Base-by-base conservation (phyloP, 306 rosid species). In the Prunus davidiana region DNA sequence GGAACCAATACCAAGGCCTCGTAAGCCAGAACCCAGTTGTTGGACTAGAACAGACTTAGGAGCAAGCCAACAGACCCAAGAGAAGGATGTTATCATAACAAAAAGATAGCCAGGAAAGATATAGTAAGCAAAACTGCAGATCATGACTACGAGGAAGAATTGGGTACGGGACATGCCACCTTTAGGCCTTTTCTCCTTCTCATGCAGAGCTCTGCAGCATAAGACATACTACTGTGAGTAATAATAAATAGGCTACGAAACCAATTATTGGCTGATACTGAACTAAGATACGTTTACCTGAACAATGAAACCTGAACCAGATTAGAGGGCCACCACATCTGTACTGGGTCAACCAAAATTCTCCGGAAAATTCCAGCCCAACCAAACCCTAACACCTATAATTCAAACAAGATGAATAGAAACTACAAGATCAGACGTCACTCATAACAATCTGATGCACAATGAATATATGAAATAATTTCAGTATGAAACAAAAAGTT, bases 261-360 rank as follows among this genome's bases (percentile, higher is more conserved):
- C 51, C 74, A 71, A 13, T 70, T 62, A 71, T 12, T 19, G 25
- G 15, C 65, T 79, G n/a, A 51, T 24, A 25, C 30, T 30, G 6
- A 73, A 68, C 27, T 25, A 71, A 45, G 68, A 16, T n/a, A 24
- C 50, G 60, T n/a, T 75, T 73, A 92, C 96, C 91, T 81, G 83
- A 93, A 90, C 13, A 90, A 68, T 38, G 97, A 87, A 43, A 90
- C 97, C 69, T 93, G 97, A 51, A 93, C 91, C 77, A 93, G 79
- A 82, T 88, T 90, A 61, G 86, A 61, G 8, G 93, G 97, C 96
- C 96, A 89, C 96, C 97, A 93, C 97, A 93, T 93, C 76, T 86
- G 89, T 24, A 77, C 90, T 38, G 97, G 92, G 71, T 93, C 97
- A 58, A 93, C 97, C 56, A 90, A 85, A 78, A 78, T 82, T 61